Base-by-base conservation (phyloP, 495 filamentous ascomycete species). In the Penicillium tannophilum region DNA sequence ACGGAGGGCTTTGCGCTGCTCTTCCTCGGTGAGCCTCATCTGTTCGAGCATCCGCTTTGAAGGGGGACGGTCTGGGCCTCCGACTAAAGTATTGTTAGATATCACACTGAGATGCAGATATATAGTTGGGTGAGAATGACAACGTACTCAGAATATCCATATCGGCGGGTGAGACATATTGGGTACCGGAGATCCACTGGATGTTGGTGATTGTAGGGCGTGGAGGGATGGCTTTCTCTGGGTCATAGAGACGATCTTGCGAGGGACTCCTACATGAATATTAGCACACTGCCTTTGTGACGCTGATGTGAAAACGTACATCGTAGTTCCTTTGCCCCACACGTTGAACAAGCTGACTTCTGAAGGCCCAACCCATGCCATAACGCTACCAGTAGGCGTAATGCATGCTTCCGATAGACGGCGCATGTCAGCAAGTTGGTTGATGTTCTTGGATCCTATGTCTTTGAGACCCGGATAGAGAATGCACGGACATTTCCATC, bases 111-210 rank as follows among this genome's bases (percentile, higher is more conserved):
- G 11, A 19, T 23, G 26, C 31, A 10, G 36, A 19, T 26, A 44
- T 26, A 24, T 31, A 17, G 35, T 1, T 6, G 12, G 23, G 4
- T 23, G 23, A 23, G 31, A 23, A 14, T 39, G 35, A 14, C 16
- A 20, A 72, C 75, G 49, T 72, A 81, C 78, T 94, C 36, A 98
- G 73, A 8, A 95, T 70, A 62, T 98, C 94, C 76, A 98, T 85
- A 69, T 98, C 95, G n/a, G 87, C 78, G 14, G 91, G 88, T 17
- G 90, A 90, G 35, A 98, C 79, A 60, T 96, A 90, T 72, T 97
- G 93, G 12, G 95, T 97, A 2, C 94, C 95, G 0, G 92, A 87
- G 41, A 98, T 91, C 94, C 94, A 98, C 71, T 97, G 91, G 20
- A 98, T 68, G 61, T 94, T 97, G 9, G 90, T 93, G 47, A 98